Evolutionary conservation across 306 rosid species (phyloP).

Genomic region (Trifolium dubium): DNA sequence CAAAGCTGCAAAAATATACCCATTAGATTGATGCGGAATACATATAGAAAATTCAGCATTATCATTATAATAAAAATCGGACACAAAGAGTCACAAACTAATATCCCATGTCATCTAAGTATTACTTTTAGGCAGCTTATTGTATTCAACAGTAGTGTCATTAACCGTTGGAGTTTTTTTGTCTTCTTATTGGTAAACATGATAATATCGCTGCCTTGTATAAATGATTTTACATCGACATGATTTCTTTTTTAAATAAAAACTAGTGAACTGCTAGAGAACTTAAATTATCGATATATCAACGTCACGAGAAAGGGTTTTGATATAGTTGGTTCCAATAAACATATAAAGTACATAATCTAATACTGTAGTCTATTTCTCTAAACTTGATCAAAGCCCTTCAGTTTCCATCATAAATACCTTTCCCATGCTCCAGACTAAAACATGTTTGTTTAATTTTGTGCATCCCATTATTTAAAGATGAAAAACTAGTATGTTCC

Average conservation of each 20-base stretch:
- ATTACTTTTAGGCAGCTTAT: slow-evolving; percentile 2
- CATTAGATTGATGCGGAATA: slow-evolving; percentile 22
- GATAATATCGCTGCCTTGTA: slow-evolving; percentile 14
- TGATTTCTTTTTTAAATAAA: not conserved
- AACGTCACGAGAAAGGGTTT: not conserved
- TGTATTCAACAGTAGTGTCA: not conserved
- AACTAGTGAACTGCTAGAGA: not conserved
- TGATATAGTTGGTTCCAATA: slow-evolving; percentile 4
- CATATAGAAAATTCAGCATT: slow-evolving; percentile 22
- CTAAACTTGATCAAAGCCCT: slow-evolving; percentile 20
- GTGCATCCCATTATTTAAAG: not conserved
- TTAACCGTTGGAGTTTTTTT: slow-evolving; percentile 5
- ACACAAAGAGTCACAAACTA: not conserved
- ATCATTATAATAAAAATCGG: slow-evolving; percentile 13
- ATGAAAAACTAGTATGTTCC: not conserved
- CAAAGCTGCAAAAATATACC: slow-evolving; percentile 69
- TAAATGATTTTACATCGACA: slow-evolving; percentile 7
- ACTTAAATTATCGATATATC: slow-evolving; percentile 9
- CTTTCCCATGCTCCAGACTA: not conserved
- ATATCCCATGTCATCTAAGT: not conserved
- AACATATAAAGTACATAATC: not conserved
- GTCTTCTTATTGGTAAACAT: not conserved
- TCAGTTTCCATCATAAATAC: not conserved
- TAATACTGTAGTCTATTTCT: not conserved
- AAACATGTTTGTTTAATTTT: not conserved